phyloP scores from a whole-genome alignment of 306 rosid genomes.

The Fragaria iinumae region DNA sequence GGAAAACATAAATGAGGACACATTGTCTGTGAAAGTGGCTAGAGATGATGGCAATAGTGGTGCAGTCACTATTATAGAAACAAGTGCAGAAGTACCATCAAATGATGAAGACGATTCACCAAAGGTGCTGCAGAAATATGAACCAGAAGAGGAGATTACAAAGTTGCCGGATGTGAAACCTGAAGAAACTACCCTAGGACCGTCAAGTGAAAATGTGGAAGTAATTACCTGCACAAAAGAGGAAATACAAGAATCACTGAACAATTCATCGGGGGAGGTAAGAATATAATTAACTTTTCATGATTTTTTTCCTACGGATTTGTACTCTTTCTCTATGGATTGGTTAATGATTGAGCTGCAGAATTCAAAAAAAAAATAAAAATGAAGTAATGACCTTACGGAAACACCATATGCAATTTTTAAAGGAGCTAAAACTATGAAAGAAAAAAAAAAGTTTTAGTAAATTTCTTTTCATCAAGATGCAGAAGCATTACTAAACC shows the following conservation, averaged over 20 bases:
- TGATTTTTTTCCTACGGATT: neutral
- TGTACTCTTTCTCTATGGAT: neutral
- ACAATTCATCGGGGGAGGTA: constrained; percentile 30
- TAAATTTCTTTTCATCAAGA: neutral
- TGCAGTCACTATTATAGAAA: constrained; percentile 7
- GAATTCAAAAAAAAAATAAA: neutral
- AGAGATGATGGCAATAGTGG: constrained; percentile 4
- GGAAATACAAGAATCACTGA: constrained; percentile 23
- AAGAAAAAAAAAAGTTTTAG: neutral
- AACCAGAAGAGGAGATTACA: constrained; percentile 23
- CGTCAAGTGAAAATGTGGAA: constrained; percentile 15
- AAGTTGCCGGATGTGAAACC: constrained; percentile 5
- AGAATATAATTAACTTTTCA: neutral
- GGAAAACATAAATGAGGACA: constrained; percentile 15
- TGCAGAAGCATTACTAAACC: neutral
- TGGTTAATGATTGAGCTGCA: neutral
- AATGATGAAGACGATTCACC: constrained; percentile 12
- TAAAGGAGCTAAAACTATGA: neutral
- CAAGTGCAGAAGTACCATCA: constrained; percentile 1
- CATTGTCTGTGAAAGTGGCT: constrained; percentile 5
- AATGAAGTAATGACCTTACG: neutral
- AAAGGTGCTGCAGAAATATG: constrained; percentile 15
- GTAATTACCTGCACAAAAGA: constrained; percentile 4
- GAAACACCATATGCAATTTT: neutral
- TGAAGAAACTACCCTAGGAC: constrained; percentile 19